Evolutionary conservation across 495 filamentous ascomycete genomes (phyloP).

Genomic region (Talaromyces stipitatus): DNA sequence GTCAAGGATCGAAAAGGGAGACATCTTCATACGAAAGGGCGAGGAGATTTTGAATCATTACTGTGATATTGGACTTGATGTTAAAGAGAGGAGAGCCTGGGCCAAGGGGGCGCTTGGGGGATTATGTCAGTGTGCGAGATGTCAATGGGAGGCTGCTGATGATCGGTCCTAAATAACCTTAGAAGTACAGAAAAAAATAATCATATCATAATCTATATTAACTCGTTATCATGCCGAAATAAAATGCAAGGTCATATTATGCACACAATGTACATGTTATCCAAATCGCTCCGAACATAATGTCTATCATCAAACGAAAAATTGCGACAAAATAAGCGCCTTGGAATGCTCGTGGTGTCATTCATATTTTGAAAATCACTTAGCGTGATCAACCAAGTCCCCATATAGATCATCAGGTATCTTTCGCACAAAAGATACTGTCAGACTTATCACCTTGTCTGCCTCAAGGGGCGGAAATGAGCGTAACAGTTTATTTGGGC

Average conservation of each 20-base stretch:
- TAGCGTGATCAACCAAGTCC: slow-evolving; percentile 80
- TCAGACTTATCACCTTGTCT: slow-evolving; percentile 69
- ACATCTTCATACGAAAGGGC: slow-evolving; percentile 59
- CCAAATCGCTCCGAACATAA: too few relatives aligned
- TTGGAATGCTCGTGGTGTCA: not conserved
- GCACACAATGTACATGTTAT: not conserved
- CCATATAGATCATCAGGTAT: slow-evolving; percentile 85
- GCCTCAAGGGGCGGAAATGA: slow-evolving; percentile 83
- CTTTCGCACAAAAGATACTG: slow-evolving; percentile 71
- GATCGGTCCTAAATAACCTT: not conserved
- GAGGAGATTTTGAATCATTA: slow-evolving; percentile 91
- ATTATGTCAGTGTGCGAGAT: slow-evolving; percentile 74
- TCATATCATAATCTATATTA: not conserved
- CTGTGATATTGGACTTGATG: slow-evolving; percentile 74
- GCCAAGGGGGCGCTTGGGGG: slow-evolving; percentile 78
- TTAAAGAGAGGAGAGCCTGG: slow-evolving; percentile 81
- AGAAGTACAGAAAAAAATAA: too few relatives aligned
- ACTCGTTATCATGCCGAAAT: not conserved
- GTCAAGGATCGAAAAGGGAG: slow-evolving; percentile 7
- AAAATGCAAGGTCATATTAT: not conserved
- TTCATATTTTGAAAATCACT: slow-evolving; percentile 36
- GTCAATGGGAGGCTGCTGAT: slow-evolving; percentile 46
- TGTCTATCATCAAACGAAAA: not conserved
- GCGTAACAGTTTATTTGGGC: slow-evolving; percentile 84
- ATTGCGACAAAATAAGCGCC: not conserved